A percentile compares a stretch with the other conserved stretches of the same genome.
Conservation (phyloP, 106 monocot genomes). For the Posidonia australis region DNA sequence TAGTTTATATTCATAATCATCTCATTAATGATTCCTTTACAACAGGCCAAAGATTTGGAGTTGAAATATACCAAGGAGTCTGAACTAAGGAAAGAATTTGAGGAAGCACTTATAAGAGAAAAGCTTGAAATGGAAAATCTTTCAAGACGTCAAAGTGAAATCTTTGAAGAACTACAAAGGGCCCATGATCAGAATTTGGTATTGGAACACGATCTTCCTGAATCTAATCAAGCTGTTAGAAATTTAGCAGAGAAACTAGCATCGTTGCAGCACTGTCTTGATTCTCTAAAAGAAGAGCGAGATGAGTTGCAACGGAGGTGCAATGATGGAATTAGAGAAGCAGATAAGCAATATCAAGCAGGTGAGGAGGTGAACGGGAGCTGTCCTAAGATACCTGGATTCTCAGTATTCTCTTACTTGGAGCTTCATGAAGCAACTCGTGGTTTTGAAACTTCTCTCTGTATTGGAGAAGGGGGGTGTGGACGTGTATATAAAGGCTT, state of each 20-base stretch:
- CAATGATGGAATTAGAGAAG: constrained; percentile 24
- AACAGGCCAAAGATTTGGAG: constrained; percentile 21
- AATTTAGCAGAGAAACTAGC: constrained; percentile 26
- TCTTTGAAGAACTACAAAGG: constrained; percentile 20
- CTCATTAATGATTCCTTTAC: too few relatives aligned
- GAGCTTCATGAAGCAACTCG: constrained; percentile 53
- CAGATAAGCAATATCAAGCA: constrained; percentile 19
- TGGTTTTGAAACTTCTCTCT: constrained; percentile 26
- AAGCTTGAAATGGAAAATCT: constrained; percentile 21
- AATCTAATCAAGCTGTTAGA: constrained; percentile 6
- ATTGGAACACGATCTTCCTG: constrained; percentile 15
- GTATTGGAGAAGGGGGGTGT: constrained; percentile 53
- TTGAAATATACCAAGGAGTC: constrained; percentile 12
- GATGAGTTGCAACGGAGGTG: constrained; percentile 20
- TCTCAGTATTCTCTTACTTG: constrained; percentile 33
- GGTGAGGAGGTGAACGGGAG: constrained; percentile 8
- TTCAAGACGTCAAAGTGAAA: constrained; percentile 11
- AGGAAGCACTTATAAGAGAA: constrained; percentile 18
- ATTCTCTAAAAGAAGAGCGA: constrained; percentile 18
- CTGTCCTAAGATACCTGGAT: constrained; percentile 2
- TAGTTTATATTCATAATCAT: too few relatives aligned
- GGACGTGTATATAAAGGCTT: constrained; percentile 50
- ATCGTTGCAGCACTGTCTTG: constrained; percentile 5
- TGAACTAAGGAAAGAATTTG: constrained; percentile 25
- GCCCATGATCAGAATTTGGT: constrained; percentile 14